phyloP scores from a whole-genome alignment of 805 yeast species.

The Nakazawaea populi region DNA sequence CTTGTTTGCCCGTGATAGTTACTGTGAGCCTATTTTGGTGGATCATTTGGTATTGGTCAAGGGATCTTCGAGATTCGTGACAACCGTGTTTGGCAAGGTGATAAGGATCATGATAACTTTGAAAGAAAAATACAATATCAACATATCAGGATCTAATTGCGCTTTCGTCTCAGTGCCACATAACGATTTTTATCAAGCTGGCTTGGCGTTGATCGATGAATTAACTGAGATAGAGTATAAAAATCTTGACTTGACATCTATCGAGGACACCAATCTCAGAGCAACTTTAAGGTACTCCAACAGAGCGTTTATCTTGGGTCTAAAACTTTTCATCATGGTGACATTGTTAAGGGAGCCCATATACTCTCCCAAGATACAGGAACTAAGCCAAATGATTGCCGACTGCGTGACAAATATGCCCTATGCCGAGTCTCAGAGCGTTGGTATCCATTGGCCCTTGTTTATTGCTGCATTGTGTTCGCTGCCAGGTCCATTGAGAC shows the following conservation, averaged over 20 bases:
- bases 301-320: conserved; percentile 4
- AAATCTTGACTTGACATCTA: conserved; percentile 3
- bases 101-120: conserved; percentile 4
- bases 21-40: conserved; percentile 6
- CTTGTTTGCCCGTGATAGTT: conserved; percentile 4
- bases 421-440: conserved; percentile 7
- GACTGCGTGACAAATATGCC: conserved; percentile 8
- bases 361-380: conserved; percentile 1
- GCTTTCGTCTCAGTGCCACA: conserved; percentile 3
- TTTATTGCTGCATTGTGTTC: conserved; percentile 6
- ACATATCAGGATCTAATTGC: conserved; percentile 7
- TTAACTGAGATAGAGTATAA: conserved; percentile 4
- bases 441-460: conserved; percentile 12
- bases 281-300: conserved; percentile 6
- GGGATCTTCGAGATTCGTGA: conserved; percentile 8
- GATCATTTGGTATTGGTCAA: conserved; percentile 9
- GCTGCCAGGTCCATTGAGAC: conserved; percentile 4
- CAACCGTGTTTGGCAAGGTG: conserved; percentile 5
- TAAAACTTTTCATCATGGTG: conserved; percentile 6
- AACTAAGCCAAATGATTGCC: conserved; percentile 2
- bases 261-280: conserved; percentile 1
- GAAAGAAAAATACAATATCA: not conserved
- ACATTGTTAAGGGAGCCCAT: conserved; percentile 2
- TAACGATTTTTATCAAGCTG: not conserved
- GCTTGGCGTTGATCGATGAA: not conserved